Base-by-base conservation (phyloP, 2,329 filamentous ascomycete species). In the Alternaria arbusti region DNA sequence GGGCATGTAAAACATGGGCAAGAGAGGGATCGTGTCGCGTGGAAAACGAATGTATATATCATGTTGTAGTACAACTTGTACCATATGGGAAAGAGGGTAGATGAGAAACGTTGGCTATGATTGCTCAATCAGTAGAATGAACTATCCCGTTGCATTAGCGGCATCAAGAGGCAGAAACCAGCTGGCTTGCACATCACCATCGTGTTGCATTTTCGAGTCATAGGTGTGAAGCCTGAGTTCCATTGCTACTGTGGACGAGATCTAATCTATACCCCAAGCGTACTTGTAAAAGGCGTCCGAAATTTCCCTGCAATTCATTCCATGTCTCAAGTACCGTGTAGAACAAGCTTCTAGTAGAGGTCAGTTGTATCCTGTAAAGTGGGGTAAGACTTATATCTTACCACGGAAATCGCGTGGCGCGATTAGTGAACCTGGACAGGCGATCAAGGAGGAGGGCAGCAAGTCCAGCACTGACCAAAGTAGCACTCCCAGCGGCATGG, bases 1-100 rank as follows among this genome's bases (percentile, higher is more conserved):
- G 51, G 72, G 72, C 2, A 69, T 73, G 60, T 73, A 63, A 9
- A 9, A 52, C 5, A 22, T 30, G 5, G 7, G 8, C 47, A 36
- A 20, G 32, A 12, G 9, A 20, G n/a, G 11, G 5, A 23, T 17
- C 23, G 8, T 51, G 28, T 51, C 28, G 32, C 12, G 17, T 10
- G 10, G n/a, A 50, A 26, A 12, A 20, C 17, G 30, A 30, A 12
- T 15, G 30, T 10, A 28, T 22, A 40, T 25, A 20, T 17, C 20
- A 11, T 20, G 11, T 9, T 32, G 43, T 32, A 55, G 57, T 13
- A 46, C 26, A 23, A 36, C 17, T 10, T 62, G 23, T 49, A 49
- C 40, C 5, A 58, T 47, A 26, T 13, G 12, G 30, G 32, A 54
- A 51, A 15, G 36, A 40, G 13, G 13, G 25, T 26, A 30, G 28